phyloP scores from a whole-genome alignment of 1,284 basidiomycete species.

The Rhodotorula sp. region DNA sequence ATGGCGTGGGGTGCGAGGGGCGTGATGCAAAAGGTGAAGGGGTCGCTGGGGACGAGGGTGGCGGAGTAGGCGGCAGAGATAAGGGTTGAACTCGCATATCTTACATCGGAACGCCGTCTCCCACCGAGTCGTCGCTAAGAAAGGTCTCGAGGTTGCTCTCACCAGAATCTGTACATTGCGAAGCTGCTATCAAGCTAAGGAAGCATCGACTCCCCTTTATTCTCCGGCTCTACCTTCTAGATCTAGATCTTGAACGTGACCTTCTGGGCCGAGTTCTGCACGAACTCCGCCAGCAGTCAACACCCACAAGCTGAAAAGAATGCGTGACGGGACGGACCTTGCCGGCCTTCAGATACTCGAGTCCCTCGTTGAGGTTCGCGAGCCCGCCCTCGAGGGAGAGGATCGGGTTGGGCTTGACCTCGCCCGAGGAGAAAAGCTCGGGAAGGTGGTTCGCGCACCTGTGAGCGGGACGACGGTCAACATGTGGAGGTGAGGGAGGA shows the following conservation, averaged over 20 bases:
- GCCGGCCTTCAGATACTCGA: conserved; percentile 40
- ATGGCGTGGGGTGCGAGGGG: conserved; percentile 34
- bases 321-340: conserved; percentile 14
- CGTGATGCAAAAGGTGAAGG: conserved; percentile 20
- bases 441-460: conserved; percentile 17
- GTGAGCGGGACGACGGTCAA: background rate
- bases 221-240: background rate
- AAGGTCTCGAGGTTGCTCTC: too few relatives aligned
- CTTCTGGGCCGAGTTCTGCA: conserved; percentile 35
- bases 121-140: too few relatives aligned
- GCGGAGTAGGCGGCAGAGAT: conserved; percentile 12
- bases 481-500: too few relatives aligned
- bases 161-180: too few relatives aligned
- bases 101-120: background rate
- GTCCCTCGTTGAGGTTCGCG: conserved; percentile 33
- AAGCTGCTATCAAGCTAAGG: too few relatives aligned
- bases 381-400: conserved; percentile 35
- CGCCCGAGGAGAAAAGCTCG: conserved; percentile 32
- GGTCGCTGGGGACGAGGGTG: conserved; percentile 30
- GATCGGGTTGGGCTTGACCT: conserved; percentile 40
- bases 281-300: too few relatives aligned
- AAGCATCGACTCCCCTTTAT: too few relatives aligned
- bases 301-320: too few relatives aligned
- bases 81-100: background rate
- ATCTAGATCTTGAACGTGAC: conserved; percentile 27